These are phyloP conservation scores for Rhizophagus sp. DNA, from an alignment of 192 early-diverging fungal genomes.

Conservation along the genomic window DNA sequence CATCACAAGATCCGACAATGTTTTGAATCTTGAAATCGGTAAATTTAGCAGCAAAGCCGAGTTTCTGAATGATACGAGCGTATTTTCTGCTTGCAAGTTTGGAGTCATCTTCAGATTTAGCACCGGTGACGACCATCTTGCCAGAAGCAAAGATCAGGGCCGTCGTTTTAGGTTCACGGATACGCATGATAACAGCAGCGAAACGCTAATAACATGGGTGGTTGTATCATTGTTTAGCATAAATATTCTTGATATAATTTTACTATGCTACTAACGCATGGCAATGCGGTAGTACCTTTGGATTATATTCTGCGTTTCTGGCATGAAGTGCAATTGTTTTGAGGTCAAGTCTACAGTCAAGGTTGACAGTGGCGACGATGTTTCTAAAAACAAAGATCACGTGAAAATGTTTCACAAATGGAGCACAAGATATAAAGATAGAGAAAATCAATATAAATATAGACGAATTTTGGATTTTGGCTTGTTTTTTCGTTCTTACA, in stretches of 20 bases:
- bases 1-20: conserved; percentile 98
- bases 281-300: conserved; percentile 77
- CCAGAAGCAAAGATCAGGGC: conserved; percentile 99
- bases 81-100: conserved; percentile 98
- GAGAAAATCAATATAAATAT: conserved; percentile 10
- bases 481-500: not conserved
- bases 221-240: conserved; percentile 22
- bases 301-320: conserved; percentile 99
- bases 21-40: conserved; percentile 99
- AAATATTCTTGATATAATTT: not conserved
- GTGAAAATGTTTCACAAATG: conserved; percentile 20
- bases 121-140: conserved; percentile 99
- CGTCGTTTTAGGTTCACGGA: conserved; percentile 99
- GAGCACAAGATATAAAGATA: not conserved
- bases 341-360: conserved; percentile 94
- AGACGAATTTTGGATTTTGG: not conserved
- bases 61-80: conserved; percentile 98
- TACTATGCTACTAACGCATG: conserved; percentile 28
- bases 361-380: conserved; percentile 98
- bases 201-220: conserved; percentile 75
- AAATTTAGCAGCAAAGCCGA: conserved; percentile 97
- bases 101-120: conserved; percentile 97
- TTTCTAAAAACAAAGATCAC: conserved; percentile 61
- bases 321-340: conserved; percentile 99
- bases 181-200: conserved; percentile 99